A percentile compares a stretch with the other conserved stretches of the same genome.
Evolutionary conservation across 441 rosid genomes (phyloP).

Genomic region (Bruguiera hainesii): DNA sequence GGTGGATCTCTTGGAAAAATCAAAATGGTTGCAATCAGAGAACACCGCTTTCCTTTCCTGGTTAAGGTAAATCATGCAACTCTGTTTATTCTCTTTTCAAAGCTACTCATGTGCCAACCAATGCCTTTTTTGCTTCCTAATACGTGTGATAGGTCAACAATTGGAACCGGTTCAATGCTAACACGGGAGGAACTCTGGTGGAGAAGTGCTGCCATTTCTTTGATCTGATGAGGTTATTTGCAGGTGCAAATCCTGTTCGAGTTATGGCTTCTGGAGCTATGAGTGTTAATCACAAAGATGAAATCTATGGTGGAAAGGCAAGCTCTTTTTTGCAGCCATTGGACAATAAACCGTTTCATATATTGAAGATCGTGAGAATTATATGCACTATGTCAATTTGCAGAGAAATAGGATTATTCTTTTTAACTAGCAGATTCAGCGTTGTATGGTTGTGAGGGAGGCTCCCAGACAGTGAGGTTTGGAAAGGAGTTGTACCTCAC

Average conservation of each 20-base stretch:
- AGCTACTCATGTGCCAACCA: slow-evolving; percentile 4
- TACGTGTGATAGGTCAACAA: slow-evolving; percentile 57
- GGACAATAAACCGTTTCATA: neutral
- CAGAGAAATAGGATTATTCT: too few relatives aligned
- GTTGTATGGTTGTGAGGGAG: too few relatives aligned
- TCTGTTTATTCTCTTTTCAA: neutral
- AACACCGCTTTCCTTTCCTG: slow-evolving; percentile 90
- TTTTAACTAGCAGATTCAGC: too few relatives aligned
- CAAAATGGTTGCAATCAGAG: slow-evolving; percentile 94
- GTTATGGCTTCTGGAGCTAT: slow-evolving; percentile 97
- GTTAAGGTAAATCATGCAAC: slow-evolving; percentile 60
- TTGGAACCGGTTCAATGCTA: slow-evolving; percentile 92
- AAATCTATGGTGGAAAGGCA: slow-evolving; percentile 85
- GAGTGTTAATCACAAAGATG: slow-evolving; percentile 90
- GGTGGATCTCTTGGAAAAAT: slow-evolving; percentile 61
- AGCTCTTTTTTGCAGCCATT: slow-evolving; percentile 6
- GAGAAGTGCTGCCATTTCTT: slow-evolving; percentile 99
- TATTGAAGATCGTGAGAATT: too few relatives aligned
- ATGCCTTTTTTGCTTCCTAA: slow-evolving; percentile 2
- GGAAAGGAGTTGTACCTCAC: too few relatives aligned
- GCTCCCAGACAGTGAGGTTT: too few relatives aligned
- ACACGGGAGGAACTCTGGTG: slow-evolving; percentile 89
- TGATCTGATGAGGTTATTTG: slow-evolving; percentile 90
- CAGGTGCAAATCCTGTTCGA: slow-evolving; percentile 74
- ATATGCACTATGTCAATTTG: too few relatives aligned